Conservation (phyloP, 805 yeast genomes). For the Candida maltosa region DNA sequence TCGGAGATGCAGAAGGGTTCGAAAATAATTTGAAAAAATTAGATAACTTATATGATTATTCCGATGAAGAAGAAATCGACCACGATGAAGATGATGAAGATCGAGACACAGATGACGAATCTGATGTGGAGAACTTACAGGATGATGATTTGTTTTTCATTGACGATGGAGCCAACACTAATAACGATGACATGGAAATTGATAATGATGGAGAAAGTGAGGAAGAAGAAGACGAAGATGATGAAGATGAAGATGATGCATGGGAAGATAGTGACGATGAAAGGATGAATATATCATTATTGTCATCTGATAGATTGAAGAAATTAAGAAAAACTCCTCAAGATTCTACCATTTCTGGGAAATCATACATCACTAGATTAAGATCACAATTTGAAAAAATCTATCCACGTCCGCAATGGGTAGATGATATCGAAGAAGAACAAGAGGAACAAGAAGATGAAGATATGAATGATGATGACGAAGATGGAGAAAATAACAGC, state of each 20-base stretch:
- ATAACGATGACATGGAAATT: constrained; percentile 20
- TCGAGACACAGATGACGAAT: constrained; percentile 32
- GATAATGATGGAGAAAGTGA: constrained; percentile 20
- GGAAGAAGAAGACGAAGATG: constrained; percentile 21
- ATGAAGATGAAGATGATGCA: constrained; percentile 26
- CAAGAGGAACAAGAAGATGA: constrained; percentile 25
- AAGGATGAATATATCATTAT: constrained; percentile 55
- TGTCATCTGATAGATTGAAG: constrained; percentile 54
- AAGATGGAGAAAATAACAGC: constrained; percentile 17
- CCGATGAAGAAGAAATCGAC: constrained; percentile 22
- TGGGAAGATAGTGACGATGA: constrained; percentile 97
- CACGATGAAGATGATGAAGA: constrained; percentile 20
- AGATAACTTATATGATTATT: constrained; percentile 52
- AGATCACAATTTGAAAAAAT: constrained; percentile 69
- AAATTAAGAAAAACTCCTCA: constrained; percentile 65
- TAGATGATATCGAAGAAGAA: constrained; percentile 38
- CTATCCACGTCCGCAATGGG: constrained; percentile 89
- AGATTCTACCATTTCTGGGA: constrained; percentile 56
- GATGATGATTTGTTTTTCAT: constrained; percentile 41
- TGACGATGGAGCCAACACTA: constrained; percentile 39
- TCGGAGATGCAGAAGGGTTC: constrained; percentile 83
- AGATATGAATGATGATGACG: constrained; percentile 18
- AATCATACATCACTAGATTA: constrained; percentile 58
- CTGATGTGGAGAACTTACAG: constrained; percentile 27
- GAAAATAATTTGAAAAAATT: constrained; percentile 58